Conservation (phyloP, 1,284 basidiomycete genomes). For the Athelia psychrophila region DNA sequence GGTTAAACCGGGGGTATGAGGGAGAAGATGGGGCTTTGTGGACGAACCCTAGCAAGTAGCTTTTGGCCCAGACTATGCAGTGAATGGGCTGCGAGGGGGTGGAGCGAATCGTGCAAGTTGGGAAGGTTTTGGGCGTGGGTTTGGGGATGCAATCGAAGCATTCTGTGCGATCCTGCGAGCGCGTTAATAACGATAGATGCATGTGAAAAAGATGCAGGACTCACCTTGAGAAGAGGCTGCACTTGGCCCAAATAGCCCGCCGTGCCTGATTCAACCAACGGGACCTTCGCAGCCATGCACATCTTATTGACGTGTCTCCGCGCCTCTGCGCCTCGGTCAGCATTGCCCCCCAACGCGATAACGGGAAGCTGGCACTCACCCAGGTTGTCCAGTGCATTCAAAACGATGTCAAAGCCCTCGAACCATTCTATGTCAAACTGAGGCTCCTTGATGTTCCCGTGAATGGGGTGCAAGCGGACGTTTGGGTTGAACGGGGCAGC, state of each 20-base stretch:
- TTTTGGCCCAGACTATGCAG: conserved; percentile 99
- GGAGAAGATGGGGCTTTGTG: background rate
- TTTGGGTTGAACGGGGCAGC: conserved; percentile 92
- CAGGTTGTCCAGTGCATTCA: conserved; percentile 96
- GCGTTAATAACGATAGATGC: conserved; percentile 1
- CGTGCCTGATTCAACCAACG: conserved; percentile 95
- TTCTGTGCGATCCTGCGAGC: conserved; percentile 71
- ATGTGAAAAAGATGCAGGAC: conserved; percentile 4
- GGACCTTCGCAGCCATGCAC: conserved; percentile 90
- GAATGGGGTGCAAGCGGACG: conserved; percentile 85
- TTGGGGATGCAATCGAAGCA: conserved; percentile 94
- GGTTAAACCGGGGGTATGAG: conserved; percentile 4
- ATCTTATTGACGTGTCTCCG: conserved; percentile 95
- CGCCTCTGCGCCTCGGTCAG: conserved; percentile 54
- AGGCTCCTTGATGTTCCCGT: conserved; percentile 94
- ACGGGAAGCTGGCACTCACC: conserved; percentile 47
- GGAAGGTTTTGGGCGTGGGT: conserved; percentile 90
- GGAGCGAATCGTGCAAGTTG: conserved; percentile 97
- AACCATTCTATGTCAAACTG: conserved; percentile 94
- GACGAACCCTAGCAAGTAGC: conserved; percentile 89
- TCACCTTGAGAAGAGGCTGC: conserved; percentile 71
- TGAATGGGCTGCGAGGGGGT: conserved; percentile 98
- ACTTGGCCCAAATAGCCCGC: conserved; percentile 93
- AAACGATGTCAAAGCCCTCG: conserved; percentile 84
- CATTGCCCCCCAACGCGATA: background rate